phyloP scores from a whole-genome alignment of 495 filamentous ascomycete genomes.

The Aspergillus coremiiformis region DNA sequence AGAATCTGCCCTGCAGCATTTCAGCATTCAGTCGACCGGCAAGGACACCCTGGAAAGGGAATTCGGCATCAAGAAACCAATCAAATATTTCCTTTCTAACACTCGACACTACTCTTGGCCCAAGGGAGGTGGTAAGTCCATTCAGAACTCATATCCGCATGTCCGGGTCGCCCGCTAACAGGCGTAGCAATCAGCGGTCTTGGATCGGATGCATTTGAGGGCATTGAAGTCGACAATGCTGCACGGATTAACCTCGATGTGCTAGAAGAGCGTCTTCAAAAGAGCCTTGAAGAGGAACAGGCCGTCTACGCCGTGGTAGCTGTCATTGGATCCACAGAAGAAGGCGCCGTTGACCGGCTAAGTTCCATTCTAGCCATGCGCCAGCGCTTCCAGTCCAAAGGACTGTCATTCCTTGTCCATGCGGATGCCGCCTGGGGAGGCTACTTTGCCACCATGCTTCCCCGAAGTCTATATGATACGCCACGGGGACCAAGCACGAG shows the following conservation, averaged over 20 bases:
- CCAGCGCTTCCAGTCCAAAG: conserved; percentile 27
- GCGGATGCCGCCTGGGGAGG: conserved; percentile 46
- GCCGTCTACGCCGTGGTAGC: conserved; percentile 29
- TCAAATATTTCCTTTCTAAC: conserved; percentile 26
- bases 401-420: conserved; percentile 38
- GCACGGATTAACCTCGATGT: conserved; percentile 29
- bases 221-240: conserved; percentile 29
- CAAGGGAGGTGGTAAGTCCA: conserved; percentile 31
- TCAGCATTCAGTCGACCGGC: conserved; percentile 36
- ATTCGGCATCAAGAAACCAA: conserved; percentile 22
- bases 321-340: conserved; percentile 27
- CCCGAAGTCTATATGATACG: neutral
- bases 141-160: neutral
- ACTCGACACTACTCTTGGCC: conserved; percentile 46
- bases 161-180: neutral
- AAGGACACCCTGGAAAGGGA: conserved; percentile 23
- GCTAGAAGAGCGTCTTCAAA: conserved; percentile 23
- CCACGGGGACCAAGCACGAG: neutral
- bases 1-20: conserved; percentile 23
- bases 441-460: conserved; percentile 42
- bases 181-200: conserved; percentile 35
- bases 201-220: conserved; percentile 33
- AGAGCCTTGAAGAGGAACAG: conserved; percentile 20
- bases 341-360: conserved; percentile 38
- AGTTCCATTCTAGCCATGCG: conserved; percentile 30